phyloP scores from a whole-genome alignment of 192 early-diverging fungal species.

The Phycomyces blakesleeanus region DNA sequence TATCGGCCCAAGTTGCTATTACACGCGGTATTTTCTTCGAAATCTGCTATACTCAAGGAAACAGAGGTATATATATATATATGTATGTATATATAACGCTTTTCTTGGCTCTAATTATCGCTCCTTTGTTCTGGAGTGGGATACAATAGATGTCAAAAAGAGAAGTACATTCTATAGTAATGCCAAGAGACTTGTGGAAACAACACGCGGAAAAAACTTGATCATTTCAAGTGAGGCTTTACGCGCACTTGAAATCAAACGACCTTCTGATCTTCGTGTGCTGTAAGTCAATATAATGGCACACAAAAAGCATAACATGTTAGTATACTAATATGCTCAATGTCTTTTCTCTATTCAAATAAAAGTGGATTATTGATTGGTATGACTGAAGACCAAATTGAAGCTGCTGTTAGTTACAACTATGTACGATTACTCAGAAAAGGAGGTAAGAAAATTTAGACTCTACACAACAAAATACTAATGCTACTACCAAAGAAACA shows the following conservation, averaged over 20 bases:
- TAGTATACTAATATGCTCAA: no score
- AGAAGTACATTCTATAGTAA: constrained; percentile 65
- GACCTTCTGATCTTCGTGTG: constrained; percentile 77
- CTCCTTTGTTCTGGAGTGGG: not conserved
- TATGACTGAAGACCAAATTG: constrained; percentile 20
- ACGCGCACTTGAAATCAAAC: constrained; percentile 65
- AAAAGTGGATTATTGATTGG: constrained; percentile 26
- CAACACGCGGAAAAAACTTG: constrained; percentile 74
- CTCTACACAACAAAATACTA: no score
- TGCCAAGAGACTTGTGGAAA: constrained; percentile 59
- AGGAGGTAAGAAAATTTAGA: constrained; percentile 26
- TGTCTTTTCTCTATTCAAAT: not conserved
- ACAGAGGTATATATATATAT: constrained; percentile 57
- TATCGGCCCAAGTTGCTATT: constrained; percentile 62
- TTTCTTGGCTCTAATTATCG: no score
- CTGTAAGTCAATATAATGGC: constrained; percentile 47
- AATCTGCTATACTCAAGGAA: constrained; percentile 61
- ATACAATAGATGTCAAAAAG: constrained; percentile 48
- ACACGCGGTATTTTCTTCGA: constrained; percentile 80
- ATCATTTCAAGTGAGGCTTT: constrained; percentile 69
- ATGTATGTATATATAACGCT: no score
- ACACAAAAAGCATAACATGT: no score
- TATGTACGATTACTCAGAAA: constrained; percentile 25
- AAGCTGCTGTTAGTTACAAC: constrained; percentile 16
- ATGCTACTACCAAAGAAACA: not conserved